Base-by-base conservation (phyloP, 2,329 filamentous ascomycete species). In the Aspergillaceae sp. region DNA sequence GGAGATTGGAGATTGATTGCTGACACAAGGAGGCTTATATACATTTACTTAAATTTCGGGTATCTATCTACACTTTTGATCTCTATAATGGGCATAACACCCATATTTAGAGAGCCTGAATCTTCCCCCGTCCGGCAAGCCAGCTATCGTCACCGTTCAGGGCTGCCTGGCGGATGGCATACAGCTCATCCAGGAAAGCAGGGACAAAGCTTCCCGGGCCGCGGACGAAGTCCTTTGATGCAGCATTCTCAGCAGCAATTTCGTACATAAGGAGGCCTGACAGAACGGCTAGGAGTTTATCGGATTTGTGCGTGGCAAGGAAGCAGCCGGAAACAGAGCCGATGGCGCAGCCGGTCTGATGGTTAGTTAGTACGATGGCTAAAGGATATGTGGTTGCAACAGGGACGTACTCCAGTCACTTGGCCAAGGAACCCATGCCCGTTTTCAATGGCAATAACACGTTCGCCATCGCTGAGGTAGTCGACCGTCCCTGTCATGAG, bases 191-290 rank as follows among this genome's bases (percentile, higher is more conserved):
- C 37, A 96, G 70, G 59, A 96, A 90, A 0, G 83, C 83, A 0
- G 88, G 84, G 8, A 94, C 82, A 70, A 96, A 96, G 0, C 82
- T 87, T 0, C 91, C 91, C 0, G 91, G 89, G 0, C 91, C 91
- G 48, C 73, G 74, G 3, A 92, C 87, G 51, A 82, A 76, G 0
- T 70, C 65, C 44, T 80, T 70, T 6, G 49, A 48, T 2, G 72
- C 76, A n/a, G 80, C 80, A n/a, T 70, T 68, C 68, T 91, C 84
- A 0, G 87, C 86, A 1, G 83, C 83, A 52, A 86, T 77, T 63
- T 92, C 89, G 61, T 84, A 96, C 62, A 88, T 78, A 53, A 92
- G 64, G 11, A 94, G 68, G 0, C 76, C 90, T 0, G 87, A 81
- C 1, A 94, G 62, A 0, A 82, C 79, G 4, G 87, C 87, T 1